Percentiles rank a stretch among this genome's conserved stretches.
Conservation (phyloP, 2,329 filamentous ascomycete species). For the Plenodomus biglobosus region DNA sequence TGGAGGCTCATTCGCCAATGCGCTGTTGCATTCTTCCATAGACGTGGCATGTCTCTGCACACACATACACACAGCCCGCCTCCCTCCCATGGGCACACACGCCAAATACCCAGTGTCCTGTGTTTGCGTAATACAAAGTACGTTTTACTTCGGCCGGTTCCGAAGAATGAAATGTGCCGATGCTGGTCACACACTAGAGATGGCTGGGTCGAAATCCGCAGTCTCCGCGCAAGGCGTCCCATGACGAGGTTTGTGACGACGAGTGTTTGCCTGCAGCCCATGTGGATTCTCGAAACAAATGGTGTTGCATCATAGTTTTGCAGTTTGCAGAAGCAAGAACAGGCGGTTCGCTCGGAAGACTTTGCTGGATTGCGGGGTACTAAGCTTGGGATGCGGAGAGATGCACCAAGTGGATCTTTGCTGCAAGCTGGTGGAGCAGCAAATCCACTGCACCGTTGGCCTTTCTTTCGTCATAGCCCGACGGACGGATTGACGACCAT, state of each 20-base stretch:
- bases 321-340: neutral
- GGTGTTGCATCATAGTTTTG: neutral
- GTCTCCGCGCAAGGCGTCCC: neutral
- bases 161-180: constrained; percentile 8
- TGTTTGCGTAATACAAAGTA: constrained; percentile 4
- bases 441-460: neutral
- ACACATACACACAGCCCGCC: no score
- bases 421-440: constrained; percentile 3
- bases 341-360: constrained; percentile 3
- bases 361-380: constrained; percentile 7
- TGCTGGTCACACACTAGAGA: neutral
- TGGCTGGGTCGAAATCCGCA: neutral
- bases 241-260: neutral
- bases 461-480: constrained; percentile 2
- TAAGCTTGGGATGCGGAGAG: neutral
- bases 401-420: constrained; percentile 1
- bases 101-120: constrained; percentile 5
- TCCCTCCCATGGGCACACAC: constrained; percentile 5
- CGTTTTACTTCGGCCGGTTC: constrained; percentile 7
- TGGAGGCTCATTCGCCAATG: constrained; percentile 7
- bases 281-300: neutral
- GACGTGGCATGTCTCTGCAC: constrained; percentile 18
- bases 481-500: neutral
- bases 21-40: constrained; percentile 4
- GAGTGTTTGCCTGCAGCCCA: constrained; percentile 1